A percentile compares a stretch with the other conserved stretches of the same genome.
These are phyloP conservation scores for Xylariaceae sp. DNA, from an alignment of 2,329 filamentous ascomycete species.

Conservation along the genomic window DNA sequence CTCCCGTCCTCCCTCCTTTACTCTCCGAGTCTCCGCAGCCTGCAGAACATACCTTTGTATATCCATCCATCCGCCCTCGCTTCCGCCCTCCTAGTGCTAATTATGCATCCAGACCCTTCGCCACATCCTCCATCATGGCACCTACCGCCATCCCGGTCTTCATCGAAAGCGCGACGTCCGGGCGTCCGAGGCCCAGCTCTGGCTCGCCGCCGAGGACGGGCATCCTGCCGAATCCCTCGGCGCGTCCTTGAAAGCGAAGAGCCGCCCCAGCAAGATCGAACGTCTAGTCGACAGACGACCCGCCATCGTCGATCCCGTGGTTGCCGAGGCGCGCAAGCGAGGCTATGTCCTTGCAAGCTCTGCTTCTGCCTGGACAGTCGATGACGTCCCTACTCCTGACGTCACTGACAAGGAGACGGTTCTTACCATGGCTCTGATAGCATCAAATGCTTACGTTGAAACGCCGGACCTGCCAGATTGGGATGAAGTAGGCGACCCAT, in stretches of 20 bases:
- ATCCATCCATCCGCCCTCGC: constrained; percentile 12
- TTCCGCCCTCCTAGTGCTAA: constrained; percentile 5
- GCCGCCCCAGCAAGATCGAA: constrained; percentile 68
- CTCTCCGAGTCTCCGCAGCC: constrained; percentile 45
- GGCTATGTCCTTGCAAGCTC: constrained; percentile 67
- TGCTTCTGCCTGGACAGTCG: constrained; percentile 76
- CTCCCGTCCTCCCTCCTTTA: constrained; percentile 39
- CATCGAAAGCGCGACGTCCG: constrained; percentile 73
- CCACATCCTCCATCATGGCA: constrained; percentile 91
- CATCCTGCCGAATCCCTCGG: constrained; percentile 48
- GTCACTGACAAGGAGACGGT: constrained; percentile 83
- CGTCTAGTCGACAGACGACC: constrained; percentile 76
- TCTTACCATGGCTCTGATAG: constrained; percentile 81
- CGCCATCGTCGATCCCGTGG: constrained; percentile 72
- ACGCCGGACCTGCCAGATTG: constrained; percentile 72
- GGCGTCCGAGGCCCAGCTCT: constrained; percentile 57
- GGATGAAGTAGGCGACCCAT: constrained; percentile 74
- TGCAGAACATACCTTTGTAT: constrained; percentile 56
- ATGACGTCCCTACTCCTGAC: constrained; percentile 76
- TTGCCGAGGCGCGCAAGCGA: constrained; percentile 67
- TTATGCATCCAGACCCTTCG: constrained; percentile 54
- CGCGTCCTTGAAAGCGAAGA: constrained; percentile 58
- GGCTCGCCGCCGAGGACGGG: constrained; percentile 59
- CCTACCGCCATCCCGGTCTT: constrained; percentile 71
- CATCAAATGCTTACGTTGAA: constrained; percentile 83